Base-by-base conservation (phyloP, 148 eudicot genomes). In the Camellia sinensis region DNA sequence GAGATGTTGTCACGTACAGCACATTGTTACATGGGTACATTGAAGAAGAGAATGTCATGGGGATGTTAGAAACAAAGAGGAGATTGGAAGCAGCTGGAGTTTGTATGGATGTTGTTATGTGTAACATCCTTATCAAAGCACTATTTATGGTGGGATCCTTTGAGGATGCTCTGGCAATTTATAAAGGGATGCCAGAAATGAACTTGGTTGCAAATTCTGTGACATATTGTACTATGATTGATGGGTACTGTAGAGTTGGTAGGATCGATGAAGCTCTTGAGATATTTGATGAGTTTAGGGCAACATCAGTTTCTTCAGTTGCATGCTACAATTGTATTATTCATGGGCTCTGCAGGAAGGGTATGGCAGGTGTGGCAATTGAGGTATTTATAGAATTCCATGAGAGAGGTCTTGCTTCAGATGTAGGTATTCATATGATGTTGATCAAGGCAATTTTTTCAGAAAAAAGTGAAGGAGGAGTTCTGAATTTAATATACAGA, bases 51-150 rank as follows among this genome's bases (percentile, higher is more conserved):
- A 87, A 84, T 73, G 53, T 3, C 54, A 71, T 56, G 19, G 88
- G 89, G 56, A 78, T 89, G 52, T 57, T 87, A 17, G 85, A 85
- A 76, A 89, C 76, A 63, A 85, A 82, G 65, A 80, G 71, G 74
- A 82, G 85, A 82, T 62, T 89, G 12, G 88, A 82, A 83, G 89
- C 57, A 78, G 82, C 86, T 0, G 80, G 84, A 46, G 41, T 85
- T 71, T 41, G 61, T 53, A 80, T 89, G 87, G 91, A 89, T 80
- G 78, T 85, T 57, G 57, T 85, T 56, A 75, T 89, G 87, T 87
- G 89, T 73, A 89, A 89, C 71, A 46, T 85, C 72, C 88, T 89
- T 61, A 87, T 89, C 45, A 85, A 85, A 80, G 88, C 88, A 48
- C 43, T 87, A 9, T 83, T 87, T 76, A 70, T 85, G 87, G 68